Percentiles rank a stretch among this genome's conserved stretches.
phyloP scores from a whole-genome alignment of 2,329 filamentous ascomycete species.

The Orbilia quercus region DNA sequence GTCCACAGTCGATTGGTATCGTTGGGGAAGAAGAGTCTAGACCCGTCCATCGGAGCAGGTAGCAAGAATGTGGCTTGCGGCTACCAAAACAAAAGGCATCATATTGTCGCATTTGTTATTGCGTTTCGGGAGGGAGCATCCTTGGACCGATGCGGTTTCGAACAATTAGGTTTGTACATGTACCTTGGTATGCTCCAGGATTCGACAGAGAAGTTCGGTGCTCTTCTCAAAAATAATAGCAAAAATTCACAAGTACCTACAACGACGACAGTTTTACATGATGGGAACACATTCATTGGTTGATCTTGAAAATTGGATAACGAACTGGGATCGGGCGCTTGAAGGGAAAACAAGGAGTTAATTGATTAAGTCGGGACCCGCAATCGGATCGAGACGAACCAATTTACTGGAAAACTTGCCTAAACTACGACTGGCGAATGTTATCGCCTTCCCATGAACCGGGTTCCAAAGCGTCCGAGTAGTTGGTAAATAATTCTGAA shows the following conservation, averaged over 20 bases:
- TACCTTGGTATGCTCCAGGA: slow-evolving; percentile 35
- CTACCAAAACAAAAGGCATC: slow-evolving; percentile 23
- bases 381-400: slow-evolving; percentile 28
- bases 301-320: background rate
- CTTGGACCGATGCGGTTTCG: slow-evolving; percentile 3
- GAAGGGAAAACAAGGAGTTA: too few relatives aligned
- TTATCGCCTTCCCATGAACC: slow-evolving; percentile 22
- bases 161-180: slow-evolving; percentile 23
- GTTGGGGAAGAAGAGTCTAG: slow-evolving; percentile 39
- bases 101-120: slow-evolving; percentile 32
- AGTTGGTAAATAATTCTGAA: slow-evolving; percentile 26
- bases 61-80: slow-evolving; percentile 52
- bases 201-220: slow-evolving; percentile 39
- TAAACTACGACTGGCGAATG: slow-evolving; percentile 16
- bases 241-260: too few relatives aligned
- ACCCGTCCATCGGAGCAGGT: slow-evolving; percentile 33
- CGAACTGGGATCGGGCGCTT: slow-evolving; percentile 30
- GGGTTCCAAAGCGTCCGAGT: slow-evolving; percentile 24
- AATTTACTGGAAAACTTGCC: slow-evolving; percentile 29
- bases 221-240: background rate
- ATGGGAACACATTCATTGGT: too few relatives aligned
- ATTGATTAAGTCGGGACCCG: slow-evolving; percentile 9
- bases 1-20: slow-evolving; percentile 12
- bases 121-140: slow-evolving; percentile 22
- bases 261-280: too few relatives aligned